phyloP scores from a whole-genome alignment of 2,329 filamentous ascomycete genomes.

The Penicillium fuscoglaucum region DNA sequence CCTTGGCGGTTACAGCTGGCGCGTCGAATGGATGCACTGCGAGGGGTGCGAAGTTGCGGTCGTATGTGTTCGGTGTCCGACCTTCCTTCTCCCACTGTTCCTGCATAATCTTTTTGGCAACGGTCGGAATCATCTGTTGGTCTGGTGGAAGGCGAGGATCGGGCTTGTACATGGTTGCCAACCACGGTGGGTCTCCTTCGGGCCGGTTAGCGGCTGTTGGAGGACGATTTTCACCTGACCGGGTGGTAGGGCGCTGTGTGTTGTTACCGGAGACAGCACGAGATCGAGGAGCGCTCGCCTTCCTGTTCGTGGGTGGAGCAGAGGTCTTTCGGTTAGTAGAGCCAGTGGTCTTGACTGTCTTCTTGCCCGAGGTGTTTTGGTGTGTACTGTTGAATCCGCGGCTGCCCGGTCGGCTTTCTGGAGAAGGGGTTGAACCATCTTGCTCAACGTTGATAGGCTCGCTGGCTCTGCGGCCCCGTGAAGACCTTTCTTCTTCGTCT shows the following conservation, averaged over 20 bases:
- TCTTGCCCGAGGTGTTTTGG: conserved; percentile 35
- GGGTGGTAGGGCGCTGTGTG: conserved; percentile 60
- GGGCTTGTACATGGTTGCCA: conserved; percentile 91
- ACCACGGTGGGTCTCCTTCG: conserved; percentile 94
- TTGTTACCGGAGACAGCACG: conserved; percentile 36
- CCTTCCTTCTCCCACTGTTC: conserved; percentile 95
- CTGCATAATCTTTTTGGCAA: conserved; percentile 86
- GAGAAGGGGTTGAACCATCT: conserved; percentile 30
- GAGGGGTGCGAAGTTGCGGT: conserved; percentile 81
- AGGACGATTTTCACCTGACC: conserved; percentile 57
- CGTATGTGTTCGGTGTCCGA: conserved; percentile 79
- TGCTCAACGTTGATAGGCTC: conserved; percentile 42
- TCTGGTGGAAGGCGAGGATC: conserved; percentile 92
- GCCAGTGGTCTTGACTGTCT: conserved; percentile 30
- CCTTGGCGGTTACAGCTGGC: conserved; percentile 22
- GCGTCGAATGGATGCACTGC: conserved; percentile 49
- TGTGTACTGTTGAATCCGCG: conserved; percentile 31
- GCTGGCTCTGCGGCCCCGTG: conserved; percentile 63
- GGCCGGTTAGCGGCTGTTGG: conserved; percentile 65
- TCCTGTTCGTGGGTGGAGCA: conserved; percentile 41
- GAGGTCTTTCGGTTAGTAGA: conserved; percentile 41
- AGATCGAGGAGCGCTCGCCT: conserved; percentile 39
- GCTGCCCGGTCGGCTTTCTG: conserved; percentile 34
- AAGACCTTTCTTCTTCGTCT: conserved; percentile 60
- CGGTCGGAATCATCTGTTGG: conserved; percentile 91